phyloP scores from a whole-genome alignment of 495 filamentous ascomycete genomes.

The Penicillium parvum region DNA sequence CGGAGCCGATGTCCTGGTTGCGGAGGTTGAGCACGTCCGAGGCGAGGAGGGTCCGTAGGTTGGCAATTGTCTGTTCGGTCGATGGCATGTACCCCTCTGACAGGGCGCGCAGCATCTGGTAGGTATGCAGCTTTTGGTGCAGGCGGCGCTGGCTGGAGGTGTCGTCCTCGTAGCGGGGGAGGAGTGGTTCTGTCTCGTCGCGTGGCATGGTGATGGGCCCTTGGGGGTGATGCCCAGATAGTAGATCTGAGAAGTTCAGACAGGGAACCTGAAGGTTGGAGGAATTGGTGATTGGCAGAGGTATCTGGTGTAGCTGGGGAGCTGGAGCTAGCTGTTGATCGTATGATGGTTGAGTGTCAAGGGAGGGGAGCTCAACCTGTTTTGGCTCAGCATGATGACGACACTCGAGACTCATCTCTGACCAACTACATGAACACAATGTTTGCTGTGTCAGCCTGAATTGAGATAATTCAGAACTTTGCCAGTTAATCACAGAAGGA shows the following conservation, averaged over 20 bases:
- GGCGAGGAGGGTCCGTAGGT: constrained; percentile 74
- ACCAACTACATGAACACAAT: too few relatives aligned
- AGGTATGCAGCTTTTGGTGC: constrained; percentile 84
- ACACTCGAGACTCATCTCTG: constrained; percentile 7
- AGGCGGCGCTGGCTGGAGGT: constrained; percentile 70
- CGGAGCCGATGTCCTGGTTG: constrained; percentile 69
- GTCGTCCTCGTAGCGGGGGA: constrained; percentile 81
- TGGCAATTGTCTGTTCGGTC: constrained; percentile 76
- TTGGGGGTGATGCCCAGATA: background rate
- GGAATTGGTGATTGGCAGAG: background rate
- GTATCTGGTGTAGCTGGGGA: too few relatives aligned
- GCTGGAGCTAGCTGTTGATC: background rate
- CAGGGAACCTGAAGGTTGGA: background rate
- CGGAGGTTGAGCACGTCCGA: constrained; percentile 74
- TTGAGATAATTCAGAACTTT: background rate
- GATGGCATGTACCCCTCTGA: constrained; percentile 87
- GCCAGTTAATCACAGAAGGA: background rate
- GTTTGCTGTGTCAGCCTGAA: background rate
- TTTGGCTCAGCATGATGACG: constrained; percentile 13
- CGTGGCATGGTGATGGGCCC: constrained; percentile 37
- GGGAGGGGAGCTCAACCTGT: constrained; percentile 11
- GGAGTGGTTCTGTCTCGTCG: constrained; percentile 67
- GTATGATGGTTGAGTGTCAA: background rate
- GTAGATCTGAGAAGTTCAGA: background rate
- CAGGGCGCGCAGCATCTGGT: constrained; percentile 84